Percentiles rank a stretch among this genome's conserved stretches.
These are phyloP conservation scores for Penicillium hesseltinei DNA, from an alignment of 2,329 filamentous ascomycete genomes.

Conservation along the genomic window DNA sequence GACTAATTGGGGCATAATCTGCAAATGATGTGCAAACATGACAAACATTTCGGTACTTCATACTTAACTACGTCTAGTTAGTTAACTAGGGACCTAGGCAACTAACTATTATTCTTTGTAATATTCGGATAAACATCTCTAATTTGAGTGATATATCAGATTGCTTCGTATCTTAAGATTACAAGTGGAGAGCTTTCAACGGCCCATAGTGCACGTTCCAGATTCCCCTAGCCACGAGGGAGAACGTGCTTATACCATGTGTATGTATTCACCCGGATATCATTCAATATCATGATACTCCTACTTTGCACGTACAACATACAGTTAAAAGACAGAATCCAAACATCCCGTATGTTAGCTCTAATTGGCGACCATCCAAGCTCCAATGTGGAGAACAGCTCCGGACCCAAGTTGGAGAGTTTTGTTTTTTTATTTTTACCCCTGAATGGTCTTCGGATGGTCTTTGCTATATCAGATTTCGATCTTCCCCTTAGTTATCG, in stretches of 20 bases:
- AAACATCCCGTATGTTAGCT: conserved; percentile 14
- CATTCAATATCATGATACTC: no score
- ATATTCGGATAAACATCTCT: neutral
- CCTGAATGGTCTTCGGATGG: conserved; percentile 15
- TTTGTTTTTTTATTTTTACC: conserved; percentile 16
- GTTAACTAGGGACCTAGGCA: no score
- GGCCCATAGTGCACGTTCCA: conserved; percentile 17
- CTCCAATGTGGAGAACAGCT: conserved; percentile 18
- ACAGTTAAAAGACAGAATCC: no score
- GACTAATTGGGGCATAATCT: neutral
- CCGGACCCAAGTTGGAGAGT: conserved; percentile 1
- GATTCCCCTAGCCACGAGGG: neutral
- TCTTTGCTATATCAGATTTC: neutral
- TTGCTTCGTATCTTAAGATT: neutral
- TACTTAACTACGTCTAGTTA: no score
- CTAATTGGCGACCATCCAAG: conserved; percentile 8
- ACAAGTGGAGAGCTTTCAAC: conserved; percentile 14
- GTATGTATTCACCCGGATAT: no score
- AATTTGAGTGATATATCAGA: neutral
- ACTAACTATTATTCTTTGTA: no score
- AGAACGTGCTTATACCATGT: conserved; percentile 5
- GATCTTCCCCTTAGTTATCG: neutral
- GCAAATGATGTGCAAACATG: neutral
- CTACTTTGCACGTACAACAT: no score
- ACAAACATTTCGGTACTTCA: neutral